Evolutionary conservation across 164 flowering plant species (phyloP).

Genomic region (Magnolia kwangsiensis): DNA sequence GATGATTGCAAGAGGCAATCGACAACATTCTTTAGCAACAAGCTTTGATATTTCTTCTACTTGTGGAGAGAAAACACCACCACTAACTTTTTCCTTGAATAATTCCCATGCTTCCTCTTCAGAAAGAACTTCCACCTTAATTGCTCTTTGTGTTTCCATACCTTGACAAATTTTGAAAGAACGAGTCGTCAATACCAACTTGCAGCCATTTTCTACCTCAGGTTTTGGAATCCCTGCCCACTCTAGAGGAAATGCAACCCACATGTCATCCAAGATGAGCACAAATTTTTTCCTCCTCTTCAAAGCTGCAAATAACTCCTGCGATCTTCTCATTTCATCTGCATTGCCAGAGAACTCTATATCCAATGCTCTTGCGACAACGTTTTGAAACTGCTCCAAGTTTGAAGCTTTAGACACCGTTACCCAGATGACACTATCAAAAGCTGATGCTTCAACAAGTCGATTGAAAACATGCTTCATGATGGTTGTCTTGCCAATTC

Average conservation of each 20-base stretch:
- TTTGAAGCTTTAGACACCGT: neutral
- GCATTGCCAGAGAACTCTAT: neutral
- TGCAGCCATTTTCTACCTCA: constrained; percentile 5
- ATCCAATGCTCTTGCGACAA: neutral
- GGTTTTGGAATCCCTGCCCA: constrained; percentile 9
- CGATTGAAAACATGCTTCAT: neutral
- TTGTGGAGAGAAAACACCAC: neutral
- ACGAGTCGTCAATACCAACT: constrained; percentile 8
- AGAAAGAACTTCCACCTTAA: neutral
- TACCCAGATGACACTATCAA: neutral
- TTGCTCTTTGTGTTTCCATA: neutral
- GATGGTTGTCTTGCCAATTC: neutral
- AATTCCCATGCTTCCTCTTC: neutral
- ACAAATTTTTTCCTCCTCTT: neutral
- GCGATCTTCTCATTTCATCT: neutral
- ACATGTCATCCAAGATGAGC: neutral
- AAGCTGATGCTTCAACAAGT: neutral
- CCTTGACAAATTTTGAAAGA: neutral
- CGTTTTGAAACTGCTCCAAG: neutral
- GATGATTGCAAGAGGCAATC: neutral
- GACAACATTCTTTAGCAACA: neutral
- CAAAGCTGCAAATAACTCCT: neutral
- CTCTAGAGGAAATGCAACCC: neutral
- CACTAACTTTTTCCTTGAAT: neutral
- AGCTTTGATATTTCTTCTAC: neutral